phyloP scores from a whole-genome alignment of 768 basidiomycete species.

The Pholiota conissans region DNA sequence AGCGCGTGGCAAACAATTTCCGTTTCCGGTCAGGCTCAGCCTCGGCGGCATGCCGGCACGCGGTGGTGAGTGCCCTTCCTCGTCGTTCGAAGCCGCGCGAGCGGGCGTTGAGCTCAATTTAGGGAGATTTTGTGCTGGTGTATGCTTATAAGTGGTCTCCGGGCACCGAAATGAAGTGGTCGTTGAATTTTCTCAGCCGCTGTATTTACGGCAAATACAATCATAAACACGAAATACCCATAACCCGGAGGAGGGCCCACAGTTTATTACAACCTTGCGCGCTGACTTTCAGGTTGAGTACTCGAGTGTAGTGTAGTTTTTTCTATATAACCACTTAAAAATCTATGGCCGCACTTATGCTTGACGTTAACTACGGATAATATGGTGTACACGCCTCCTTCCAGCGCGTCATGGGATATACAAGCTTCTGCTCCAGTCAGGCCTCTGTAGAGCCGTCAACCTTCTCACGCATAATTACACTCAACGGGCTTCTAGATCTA shows the following conservation, averaged over 20 bases:
- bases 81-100: too few species aligned
- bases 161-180: too few species aligned
- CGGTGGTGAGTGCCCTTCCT: too few species aligned
- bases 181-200: not conserved
- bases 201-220: not conserved
- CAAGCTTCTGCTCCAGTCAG: not conserved
- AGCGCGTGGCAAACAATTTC: slow-evolving; percentile 22
- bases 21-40: slow-evolving; percentile 12
- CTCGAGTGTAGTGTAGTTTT: too few species aligned
- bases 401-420: not conserved
- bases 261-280: not conserved
- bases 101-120: too few species aligned
- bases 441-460: not conserved
- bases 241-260: not conserved
- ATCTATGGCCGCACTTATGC: not conserved
- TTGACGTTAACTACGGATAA: too few species aligned
- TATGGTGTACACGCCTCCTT: not conserved
- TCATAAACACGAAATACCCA: not conserved
- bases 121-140: too few species aligned
- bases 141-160: too few species aligned
- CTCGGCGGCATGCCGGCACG: not conserved
- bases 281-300: not conserved
- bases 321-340: not conserved
- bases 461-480: not conserved
- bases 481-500: not conserved